Conservation (phyloP, 805 yeast genomes). For the Ogataea ramenticola region DNA sequence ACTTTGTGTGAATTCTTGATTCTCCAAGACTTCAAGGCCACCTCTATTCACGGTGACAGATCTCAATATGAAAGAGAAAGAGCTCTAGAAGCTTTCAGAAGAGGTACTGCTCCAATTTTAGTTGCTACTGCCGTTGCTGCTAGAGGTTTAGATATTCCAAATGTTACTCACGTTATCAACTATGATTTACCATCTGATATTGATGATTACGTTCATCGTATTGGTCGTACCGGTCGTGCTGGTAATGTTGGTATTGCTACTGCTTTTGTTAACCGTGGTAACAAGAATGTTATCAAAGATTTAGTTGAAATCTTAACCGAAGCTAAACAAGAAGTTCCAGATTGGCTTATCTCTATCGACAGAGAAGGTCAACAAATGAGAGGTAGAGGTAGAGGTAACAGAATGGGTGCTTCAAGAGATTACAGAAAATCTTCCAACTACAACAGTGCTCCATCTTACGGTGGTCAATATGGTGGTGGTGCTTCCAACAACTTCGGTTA, state of each 20-base stretch:
- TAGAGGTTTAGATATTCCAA: slow-evolving; percentile 99
- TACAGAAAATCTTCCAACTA: slow-evolving; percentile 38
- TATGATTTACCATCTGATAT: slow-evolving; percentile 95
- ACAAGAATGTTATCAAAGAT: slow-evolving; percentile 82
- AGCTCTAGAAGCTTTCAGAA: slow-evolving; percentile 89
- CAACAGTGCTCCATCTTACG: slow-evolving; percentile 11
- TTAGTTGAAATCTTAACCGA: slow-evolving; percentile 80
- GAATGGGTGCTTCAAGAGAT: slow-evolving; percentile 30
- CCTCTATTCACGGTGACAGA: slow-evolving; percentile 99
- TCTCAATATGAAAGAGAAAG: slow-evolving; percentile 96
- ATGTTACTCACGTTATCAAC: slow-evolving; percentile 95
- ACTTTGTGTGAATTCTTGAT: slow-evolving; percentile 86
- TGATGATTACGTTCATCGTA: slow-evolving; percentile 98
- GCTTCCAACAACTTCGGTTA: slow-evolving; percentile 26
- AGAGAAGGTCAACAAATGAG: slow-evolving; percentile 63
- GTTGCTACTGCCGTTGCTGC: slow-evolving; percentile 99
- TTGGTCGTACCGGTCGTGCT: slow-evolving; percentile 99
- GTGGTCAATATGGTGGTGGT: slow-evolving; percentile 25
- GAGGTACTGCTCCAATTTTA: slow-evolving; percentile 86
- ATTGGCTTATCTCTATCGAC: slow-evolving; percentile 70
- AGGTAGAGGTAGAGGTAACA: slow-evolving; percentile 48
- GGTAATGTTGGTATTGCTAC: slow-evolving; percentile 99
- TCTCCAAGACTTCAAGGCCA: slow-evolving; percentile 87
- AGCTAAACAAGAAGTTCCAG: slow-evolving; percentile 97
- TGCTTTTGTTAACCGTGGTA: slow-evolving; percentile 95